These are phyloP conservation scores for Rhizopus delemar DNA, from an alignment of 371 early-diverging fungal species.

Conservation along the genomic window DNA sequence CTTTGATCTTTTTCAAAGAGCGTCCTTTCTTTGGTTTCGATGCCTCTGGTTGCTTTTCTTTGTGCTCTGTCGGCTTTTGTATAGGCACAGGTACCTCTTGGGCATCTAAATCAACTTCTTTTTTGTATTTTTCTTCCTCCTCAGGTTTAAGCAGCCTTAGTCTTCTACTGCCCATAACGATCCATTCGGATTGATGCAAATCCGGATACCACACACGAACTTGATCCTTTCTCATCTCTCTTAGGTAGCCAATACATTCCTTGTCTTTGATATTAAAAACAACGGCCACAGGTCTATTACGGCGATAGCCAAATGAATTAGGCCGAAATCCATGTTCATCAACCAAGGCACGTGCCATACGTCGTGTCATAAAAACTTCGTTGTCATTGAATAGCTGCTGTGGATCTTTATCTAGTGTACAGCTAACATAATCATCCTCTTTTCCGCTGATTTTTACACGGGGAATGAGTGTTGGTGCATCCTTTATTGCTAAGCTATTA, in stretches of 20 bases:
- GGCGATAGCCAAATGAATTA: constrained; percentile 54
- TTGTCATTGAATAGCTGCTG: constrained; percentile 51
- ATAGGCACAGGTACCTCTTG: constrained; percentile 11
- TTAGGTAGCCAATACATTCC: constrained; percentile 35
- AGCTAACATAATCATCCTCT: constrained; percentile 34
- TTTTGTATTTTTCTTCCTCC: constrained; percentile 24
- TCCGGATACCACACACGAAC: constrained; percentile 45
- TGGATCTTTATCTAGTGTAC: constrained; percentile 40
- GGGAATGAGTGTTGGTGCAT: not conserved
- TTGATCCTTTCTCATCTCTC: constrained; percentile 36
- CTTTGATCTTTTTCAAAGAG: no score
- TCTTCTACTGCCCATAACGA: constrained; percentile 38
- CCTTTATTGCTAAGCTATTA: not conserved
- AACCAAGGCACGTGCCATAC: constrained; percentile 47
- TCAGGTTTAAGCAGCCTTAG: constrained; percentile 32
- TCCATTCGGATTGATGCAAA: constrained; percentile 39
- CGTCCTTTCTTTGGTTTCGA: not conserved
- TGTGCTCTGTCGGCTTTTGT: not conserved
- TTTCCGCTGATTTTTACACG: constrained; percentile 1
- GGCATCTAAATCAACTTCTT: not conserved
- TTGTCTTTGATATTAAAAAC: constrained; percentile 17
- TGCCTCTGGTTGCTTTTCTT: not conserved
- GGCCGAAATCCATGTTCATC: constrained; percentile 49
- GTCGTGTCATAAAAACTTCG: constrained; percentile 58
- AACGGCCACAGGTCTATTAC: constrained; percentile 50